Evolutionary conservation across 805 yeast genomes (phyloP).

Genomic region (Saccharomyces mikatae): DNA sequence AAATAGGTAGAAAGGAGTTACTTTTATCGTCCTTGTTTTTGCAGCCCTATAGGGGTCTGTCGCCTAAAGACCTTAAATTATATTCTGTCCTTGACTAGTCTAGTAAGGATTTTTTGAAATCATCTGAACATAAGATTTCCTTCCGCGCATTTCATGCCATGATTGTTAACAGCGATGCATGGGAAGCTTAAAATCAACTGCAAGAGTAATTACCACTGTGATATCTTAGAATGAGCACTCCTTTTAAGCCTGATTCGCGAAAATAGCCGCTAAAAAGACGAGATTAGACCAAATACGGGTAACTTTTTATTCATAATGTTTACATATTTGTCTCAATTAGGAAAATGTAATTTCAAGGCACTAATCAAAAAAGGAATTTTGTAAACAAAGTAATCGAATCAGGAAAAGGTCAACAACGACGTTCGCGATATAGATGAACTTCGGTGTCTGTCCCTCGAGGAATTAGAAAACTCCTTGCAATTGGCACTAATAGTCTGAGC

Average conservation of each 20-base stretch:
- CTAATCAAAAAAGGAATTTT: not conserved
- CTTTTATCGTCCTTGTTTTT: not conserved
- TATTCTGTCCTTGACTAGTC: not conserved
- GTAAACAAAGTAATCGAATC: not conserved
- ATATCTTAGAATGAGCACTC: not conserved
- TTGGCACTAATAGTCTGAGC: not conserved
- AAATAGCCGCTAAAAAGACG: not conserved
- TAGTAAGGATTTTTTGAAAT: not conserved
- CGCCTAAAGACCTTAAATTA: not conserved
- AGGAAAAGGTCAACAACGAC: slow-evolving; percentile 2
- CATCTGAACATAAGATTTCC: not conserved
- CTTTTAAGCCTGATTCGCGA: not conserved
- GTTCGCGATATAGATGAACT: not conserved
- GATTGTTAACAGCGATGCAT: not conserved
- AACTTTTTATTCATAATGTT: not conserved
- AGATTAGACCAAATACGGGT: not conserved
- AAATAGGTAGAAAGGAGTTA: not conserved
- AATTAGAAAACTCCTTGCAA: not conserved
- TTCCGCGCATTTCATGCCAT: not conserved
- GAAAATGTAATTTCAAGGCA: not conserved
- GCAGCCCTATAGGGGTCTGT: not conserved
- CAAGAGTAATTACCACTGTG: not conserved
- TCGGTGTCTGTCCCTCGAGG: not conserved
- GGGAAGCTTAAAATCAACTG: not conserved
- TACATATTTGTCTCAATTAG: not conserved